Conservation (phyloP, 208 protist species). For the Leishmania tropica region DNA sequence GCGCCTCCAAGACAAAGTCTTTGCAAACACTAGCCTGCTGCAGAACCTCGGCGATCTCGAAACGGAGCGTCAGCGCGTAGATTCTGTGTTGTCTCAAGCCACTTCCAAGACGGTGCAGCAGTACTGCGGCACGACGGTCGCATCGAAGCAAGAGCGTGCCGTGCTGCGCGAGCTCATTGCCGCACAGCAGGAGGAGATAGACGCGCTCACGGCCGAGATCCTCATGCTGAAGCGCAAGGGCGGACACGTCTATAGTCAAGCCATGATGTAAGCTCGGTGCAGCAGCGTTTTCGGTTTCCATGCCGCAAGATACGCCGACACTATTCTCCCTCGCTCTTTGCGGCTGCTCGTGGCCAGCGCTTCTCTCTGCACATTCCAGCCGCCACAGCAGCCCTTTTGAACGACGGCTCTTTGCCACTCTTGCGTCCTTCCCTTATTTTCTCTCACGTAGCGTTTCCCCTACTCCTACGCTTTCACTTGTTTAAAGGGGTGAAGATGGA, state of each 20-base stretch:
- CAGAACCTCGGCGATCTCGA: constrained; percentile 86
- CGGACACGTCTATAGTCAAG: constrained; percentile 88
- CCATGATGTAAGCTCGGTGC: constrained; percentile 29
- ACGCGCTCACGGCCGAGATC: constrained; percentile 92
- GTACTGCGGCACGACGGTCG: constrained; percentile 68
- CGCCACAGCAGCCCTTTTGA: neutral
- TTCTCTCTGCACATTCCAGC: neutral
- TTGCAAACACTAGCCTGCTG: constrained; percentile 89
- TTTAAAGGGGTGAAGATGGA: neutral
- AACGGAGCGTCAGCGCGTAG: constrained; percentile 74
- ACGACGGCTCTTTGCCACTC: neutral
- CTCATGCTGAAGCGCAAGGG: constrained; percentile 93
- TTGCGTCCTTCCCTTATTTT: neutral
- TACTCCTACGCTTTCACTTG: neutral
- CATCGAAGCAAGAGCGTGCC: constrained; percentile 76
- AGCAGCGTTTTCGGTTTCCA: neutral
- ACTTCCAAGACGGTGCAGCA: constrained; percentile 77
- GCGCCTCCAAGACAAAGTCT: constrained; percentile 59
- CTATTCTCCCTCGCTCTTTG: neutral
- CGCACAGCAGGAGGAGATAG: constrained; percentile 93
- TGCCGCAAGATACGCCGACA: neutral
- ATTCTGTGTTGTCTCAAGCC: constrained; percentile 67
- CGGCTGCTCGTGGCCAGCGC: neutral
- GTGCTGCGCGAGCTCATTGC: constrained; percentile 88
- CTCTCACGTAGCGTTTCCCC: neutral